phyloP scores from a whole-genome alignment of 257 asterid species.

The Cinchona pubescens region DNA sequence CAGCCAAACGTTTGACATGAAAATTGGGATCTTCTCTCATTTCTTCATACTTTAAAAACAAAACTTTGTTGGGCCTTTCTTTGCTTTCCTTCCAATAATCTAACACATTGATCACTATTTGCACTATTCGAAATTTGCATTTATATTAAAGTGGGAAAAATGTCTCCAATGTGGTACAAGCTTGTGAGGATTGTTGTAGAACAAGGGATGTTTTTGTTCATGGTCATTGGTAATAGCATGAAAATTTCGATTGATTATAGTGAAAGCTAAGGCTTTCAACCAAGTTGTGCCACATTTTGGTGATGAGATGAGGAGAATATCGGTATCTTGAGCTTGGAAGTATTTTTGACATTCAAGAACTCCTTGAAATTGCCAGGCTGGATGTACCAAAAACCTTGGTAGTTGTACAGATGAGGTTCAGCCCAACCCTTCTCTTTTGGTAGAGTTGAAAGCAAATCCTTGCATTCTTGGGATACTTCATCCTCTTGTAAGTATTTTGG shows the following conservation, averaged over 20 bases:
- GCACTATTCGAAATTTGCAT: too few relatives aligned
- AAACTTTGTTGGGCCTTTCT: neutral
- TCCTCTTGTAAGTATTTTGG: neutral
- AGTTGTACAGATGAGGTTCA: neutral
- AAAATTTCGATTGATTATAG: slow-evolving; percentile 2
- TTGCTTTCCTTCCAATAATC: slow-evolving; percentile 8
- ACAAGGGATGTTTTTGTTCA: slow-evolving; percentile 18
- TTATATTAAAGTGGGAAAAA: too few relatives aligned
- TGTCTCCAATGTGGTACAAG: slow-evolving; percentile 21
- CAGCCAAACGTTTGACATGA: neutral
- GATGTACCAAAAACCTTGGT: slow-evolving; percentile 30
- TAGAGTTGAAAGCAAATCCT: neutral
- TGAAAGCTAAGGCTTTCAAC: slow-evolving; percentile 21
- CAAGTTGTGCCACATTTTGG: slow-evolving; percentile 33
- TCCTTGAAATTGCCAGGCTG: slow-evolving; percentile 13
- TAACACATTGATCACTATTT: neutral
- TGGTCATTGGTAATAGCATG: neutral
- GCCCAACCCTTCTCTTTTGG: neutral
- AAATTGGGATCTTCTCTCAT: neutral
- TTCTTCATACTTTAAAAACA: slow-evolving; percentile 6
- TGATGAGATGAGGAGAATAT: slow-evolving; percentile 17
- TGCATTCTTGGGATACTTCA: neutral
- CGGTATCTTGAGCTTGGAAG: slow-evolving; percentile 20
- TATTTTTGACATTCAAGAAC: slow-evolving; percentile 16
- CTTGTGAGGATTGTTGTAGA: slow-evolving; percentile 19